Evolutionary conservation across 345 rosid genomes (phyloP), one percentile per base, ranked within the genome.

Genomic region (Lepidium sativum): DNA sequence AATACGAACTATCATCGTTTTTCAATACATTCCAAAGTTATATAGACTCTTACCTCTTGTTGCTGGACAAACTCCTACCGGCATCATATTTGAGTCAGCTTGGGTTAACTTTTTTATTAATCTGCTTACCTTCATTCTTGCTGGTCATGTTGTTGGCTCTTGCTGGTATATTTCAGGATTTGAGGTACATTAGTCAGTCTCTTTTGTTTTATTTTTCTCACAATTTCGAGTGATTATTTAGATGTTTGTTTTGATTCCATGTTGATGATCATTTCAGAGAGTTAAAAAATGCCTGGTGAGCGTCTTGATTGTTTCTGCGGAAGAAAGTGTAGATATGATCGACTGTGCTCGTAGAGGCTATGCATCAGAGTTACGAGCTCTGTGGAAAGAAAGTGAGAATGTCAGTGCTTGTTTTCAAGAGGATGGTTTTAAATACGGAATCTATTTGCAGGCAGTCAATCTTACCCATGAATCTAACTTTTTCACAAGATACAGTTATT

Each of bases 91-190:
- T 80, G 94, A 92, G 84, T 87, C 94, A 1, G 91, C 94, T 34
- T 79, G 89, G 94, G 88, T 80, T 52, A 92, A 84, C 67, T 89
- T 92, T 68, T 70, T 84, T 63, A 85, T 89, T 41, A 92, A 92
- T 75, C 88, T 89, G 65, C 84, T 87, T 63, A 85, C 83, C 10
- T 89, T 80, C 66, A 40, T 89, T 71, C 76, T 92, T 67, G 62
- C 86, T 47, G 91, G 88, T 48, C 97, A 92, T 58, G 69, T 78
- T 56, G 76, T 92, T 54, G 98, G 98, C 20, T 83, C 96, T 8
- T 68, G 80, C 65, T 89, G 97, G 98, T 92, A 92, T 71, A 89
- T 92, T 69, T 53, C 86, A 6, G 96, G 91, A 16, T 71, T 92
- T 25, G 94, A 86, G 97, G 98, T 92, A 72, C 44, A 29, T 8